A percentile compares a stretch with the other conserved stretches of the same genome.
These are phyloP conservation scores for Tripterygium wilfordii DNA, from an alignment of 177 flowering plant species.

Conservation along the genomic window DNA sequence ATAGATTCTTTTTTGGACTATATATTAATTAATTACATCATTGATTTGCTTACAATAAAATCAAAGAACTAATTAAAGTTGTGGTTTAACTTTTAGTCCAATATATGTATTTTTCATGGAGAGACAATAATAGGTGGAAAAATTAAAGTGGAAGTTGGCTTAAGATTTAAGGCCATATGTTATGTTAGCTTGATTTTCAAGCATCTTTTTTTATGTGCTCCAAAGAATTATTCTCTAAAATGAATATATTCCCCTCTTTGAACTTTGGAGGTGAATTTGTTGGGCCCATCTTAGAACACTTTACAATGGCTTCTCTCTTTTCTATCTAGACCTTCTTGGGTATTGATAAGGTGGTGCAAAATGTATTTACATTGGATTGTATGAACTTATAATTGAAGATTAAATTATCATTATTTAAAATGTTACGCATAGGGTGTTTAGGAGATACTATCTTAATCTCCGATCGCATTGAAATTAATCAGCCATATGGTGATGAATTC, in stretches of 20 bases:
- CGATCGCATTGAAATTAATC: no score
- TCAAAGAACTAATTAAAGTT: constrained; percentile 38
- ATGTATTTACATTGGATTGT: no score
- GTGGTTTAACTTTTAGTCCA: constrained; percentile 36
- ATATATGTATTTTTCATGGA: constrained; percentile 1
- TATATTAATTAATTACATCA: no score
- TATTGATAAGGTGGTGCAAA: background rate
- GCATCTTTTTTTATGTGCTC: constrained; percentile 39
- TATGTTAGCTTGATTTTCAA: constrained; percentile 63
- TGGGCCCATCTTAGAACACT: constrained; percentile 30
- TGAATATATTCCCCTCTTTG: constrained; percentile 45
- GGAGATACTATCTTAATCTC: no score
- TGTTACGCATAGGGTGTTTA: no score
- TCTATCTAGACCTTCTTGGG: background rate
- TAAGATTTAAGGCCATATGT: constrained; percentile 25
- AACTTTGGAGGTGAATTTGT: constrained; percentile 20
- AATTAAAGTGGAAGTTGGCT: constrained; percentile 12
- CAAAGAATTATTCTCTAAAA: constrained; percentile 35
- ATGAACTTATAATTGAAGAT: no score
- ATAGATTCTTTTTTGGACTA: constrained; percentile 20
- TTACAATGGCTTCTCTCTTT: constrained; percentile 14
- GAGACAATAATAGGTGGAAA: constrained; percentile 4
- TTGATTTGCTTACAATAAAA: constrained; percentile 6
- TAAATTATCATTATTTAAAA: no score
- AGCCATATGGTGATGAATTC: no score